Percentiles rank a stretch among this genome's conserved stretches.
Evolutionary conservation across 129 eudicot species (phyloP).

Genomic region (Silybum marianum): DNA sequence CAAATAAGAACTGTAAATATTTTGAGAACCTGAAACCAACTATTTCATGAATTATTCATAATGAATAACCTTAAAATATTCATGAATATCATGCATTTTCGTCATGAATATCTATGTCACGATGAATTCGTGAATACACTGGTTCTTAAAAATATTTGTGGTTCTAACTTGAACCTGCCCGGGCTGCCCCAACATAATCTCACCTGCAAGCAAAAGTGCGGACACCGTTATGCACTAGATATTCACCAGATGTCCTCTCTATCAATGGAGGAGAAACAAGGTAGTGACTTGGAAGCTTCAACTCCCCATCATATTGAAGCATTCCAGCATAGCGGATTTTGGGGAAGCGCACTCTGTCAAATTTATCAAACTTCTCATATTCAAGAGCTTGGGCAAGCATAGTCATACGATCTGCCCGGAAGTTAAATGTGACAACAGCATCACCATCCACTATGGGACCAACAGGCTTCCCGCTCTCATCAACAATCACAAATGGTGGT

Average conservation of each 20-base stretch:
- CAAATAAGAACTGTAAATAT: too few species aligned
- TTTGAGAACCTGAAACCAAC: neutral
- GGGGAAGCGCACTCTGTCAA: conserved; percentile 75
- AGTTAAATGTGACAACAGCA: conserved; percentile 90
- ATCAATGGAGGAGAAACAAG: conserved; percentile 94
- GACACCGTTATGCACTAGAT: conserved; percentile 68
- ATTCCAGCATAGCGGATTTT: conserved; percentile 90
- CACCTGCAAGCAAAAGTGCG: conserved; percentile 92
- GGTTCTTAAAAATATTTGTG: neutral
- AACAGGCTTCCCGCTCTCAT: conserved; percentile 75
- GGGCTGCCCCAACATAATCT: neutral
- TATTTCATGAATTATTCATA: neutral
- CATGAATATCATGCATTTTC: neutral
- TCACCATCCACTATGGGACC: conserved; percentile 90
- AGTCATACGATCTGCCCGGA: conserved; percentile 90
- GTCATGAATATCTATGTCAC: too few species aligned
- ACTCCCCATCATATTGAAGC: conserved; percentile 95
- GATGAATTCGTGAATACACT: too few species aligned
- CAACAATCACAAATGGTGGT: conserved; percentile 89
- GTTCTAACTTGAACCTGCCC: neutral
- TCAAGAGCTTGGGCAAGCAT: conserved; percentile 96
- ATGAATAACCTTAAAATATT: neutral
- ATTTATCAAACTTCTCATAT: conserved; percentile 70
- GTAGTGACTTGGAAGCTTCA: conserved; percentile 79
- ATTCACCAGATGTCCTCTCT: conserved; percentile 94